phyloP scores from a whole-genome alignment of 176 grass and related monocot species.

The Aegilops speltoides region DNA sequence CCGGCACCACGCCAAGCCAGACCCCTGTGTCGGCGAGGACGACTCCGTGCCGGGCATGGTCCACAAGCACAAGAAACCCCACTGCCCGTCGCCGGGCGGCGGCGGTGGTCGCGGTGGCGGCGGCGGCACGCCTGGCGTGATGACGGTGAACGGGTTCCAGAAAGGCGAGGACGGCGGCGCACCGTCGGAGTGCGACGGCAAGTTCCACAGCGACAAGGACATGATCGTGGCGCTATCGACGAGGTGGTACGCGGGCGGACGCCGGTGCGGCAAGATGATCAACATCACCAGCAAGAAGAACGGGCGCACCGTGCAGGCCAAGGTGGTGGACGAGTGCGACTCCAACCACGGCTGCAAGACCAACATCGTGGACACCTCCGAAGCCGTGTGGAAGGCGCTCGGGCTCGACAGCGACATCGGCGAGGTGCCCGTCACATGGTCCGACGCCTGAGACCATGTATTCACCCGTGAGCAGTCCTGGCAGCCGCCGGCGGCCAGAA shows the following conservation, averaged over 20 bases:
- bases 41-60: background rate
- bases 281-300: constrained; percentile 15
- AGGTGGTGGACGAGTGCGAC: constrained; percentile 48
- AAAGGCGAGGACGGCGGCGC: background rate
- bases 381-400: constrained; percentile 43
- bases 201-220: constrained; percentile 23
- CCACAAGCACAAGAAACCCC: background rate
- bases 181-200: constrained; percentile 13
- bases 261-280: constrained; percentile 25
- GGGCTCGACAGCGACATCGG: constrained; percentile 42
- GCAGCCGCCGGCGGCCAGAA: background rate
- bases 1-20: constrained; percentile 12
- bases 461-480: background rate
- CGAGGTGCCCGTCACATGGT: constrained; percentile 38
- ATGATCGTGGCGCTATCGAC: constrained; percentile 37
- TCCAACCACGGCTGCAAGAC: constrained; percentile 18
- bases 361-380: constrained; percentile 46
- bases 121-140: background rate
- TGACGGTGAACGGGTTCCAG: constrained; percentile 39
- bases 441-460: constrained; percentile 29
- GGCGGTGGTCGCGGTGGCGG: background rate
- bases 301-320: constrained; percentile 28
- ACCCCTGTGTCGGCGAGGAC: background rate
- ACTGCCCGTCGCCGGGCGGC: constrained; percentile 30
- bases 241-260: constrained; percentile 11